Conservation (phyloP, 176 grass and related monocot genomes). For the Rhynchospora tenuis region DNA sequence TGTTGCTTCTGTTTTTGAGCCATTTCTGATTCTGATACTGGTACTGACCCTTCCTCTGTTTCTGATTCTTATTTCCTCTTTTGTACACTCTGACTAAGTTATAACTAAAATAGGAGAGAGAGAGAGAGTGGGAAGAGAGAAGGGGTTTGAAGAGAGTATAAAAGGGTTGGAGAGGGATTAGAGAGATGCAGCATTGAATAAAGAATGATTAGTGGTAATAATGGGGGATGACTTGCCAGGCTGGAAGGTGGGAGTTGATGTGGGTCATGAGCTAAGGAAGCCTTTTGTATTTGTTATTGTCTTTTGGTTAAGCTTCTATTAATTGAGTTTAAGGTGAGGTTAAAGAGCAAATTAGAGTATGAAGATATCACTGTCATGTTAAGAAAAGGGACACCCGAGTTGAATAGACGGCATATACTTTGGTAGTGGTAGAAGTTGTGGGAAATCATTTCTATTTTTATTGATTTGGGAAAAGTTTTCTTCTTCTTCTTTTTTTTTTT, state of each 20-base stretch:
- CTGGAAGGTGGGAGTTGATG: conserved; percentile 16
- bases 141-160: not conserved
- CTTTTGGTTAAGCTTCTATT: not conserved
- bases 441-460: no score
- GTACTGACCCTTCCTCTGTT: not conserved
- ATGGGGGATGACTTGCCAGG: conserved; percentile 6
- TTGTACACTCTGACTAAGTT: not conserved
- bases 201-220: conserved; percentile 16
- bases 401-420: no score
- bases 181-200: not conserved
- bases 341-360: not conserved
- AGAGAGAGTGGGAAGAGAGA: conserved; percentile 7
- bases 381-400: no score
- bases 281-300: conserved; percentile 1
- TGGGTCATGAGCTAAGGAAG: conserved; percentile 1
- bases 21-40: conserved; percentile 15
- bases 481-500: not conserved
- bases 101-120: not conserved
- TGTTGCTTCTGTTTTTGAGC: conserved; percentile 1
- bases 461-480: no score
- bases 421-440: no score
- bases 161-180: not conserved
- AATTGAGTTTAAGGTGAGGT: not conserved
- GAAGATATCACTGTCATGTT: not conserved
- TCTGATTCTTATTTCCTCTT: not conserved